Evolutionary conservation across 345 rosid species (phyloP).

Genomic region (Murraya paniculata): DNA sequence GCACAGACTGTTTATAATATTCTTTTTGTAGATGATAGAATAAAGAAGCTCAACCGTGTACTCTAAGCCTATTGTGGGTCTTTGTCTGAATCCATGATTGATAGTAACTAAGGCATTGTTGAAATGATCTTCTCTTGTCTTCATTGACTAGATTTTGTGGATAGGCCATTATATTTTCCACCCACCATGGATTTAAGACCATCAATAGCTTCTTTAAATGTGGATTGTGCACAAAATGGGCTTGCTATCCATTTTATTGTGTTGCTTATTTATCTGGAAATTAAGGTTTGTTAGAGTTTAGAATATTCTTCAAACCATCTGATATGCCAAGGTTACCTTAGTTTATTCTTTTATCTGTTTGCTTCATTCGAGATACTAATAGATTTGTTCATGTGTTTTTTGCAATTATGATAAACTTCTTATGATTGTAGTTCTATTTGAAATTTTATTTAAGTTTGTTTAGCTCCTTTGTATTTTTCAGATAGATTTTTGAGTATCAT

Average conservation of each 20-base stretch:
- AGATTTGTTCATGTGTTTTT: background rate
- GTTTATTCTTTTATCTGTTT: background rate
- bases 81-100: background rate
- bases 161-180: background rate
- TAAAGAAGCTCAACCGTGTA: background rate
- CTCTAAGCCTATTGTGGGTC: background rate
- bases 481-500: constrained; percentile 6
- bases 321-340: background rate
- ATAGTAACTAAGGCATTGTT: background rate
- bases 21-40: background rate
- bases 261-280: background rate
- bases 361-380: background rate
- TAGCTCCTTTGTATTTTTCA: constrained; percentile 14
- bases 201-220: background rate
- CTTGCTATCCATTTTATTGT: background rate
- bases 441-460: constrained; percentile 7
- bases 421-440: background rate
- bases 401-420: background rate
- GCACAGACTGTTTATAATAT: background rate
- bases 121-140: background rate
- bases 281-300: background rate
- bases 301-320: background rate
- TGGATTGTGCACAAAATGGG: background rate
- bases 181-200: background rate
- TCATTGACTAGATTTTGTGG: background rate